phyloP scores from a whole-genome alignment of 805 yeast genomes.

The Starmerella bombi region DNA sequence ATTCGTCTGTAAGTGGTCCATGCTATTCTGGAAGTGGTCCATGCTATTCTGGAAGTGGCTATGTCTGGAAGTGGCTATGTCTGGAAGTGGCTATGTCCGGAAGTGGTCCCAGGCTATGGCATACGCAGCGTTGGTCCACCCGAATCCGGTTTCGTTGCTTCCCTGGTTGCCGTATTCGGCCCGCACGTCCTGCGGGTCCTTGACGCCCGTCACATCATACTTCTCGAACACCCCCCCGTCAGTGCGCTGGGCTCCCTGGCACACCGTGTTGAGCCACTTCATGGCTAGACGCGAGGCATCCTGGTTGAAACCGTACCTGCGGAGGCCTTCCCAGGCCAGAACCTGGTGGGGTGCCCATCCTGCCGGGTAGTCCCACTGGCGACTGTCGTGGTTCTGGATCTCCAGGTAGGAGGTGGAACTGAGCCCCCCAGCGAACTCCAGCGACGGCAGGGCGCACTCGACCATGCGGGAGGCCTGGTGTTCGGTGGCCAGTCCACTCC shows the following conservation, averaged over 20 bases:
- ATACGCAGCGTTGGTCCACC: conserved; percentile 93
- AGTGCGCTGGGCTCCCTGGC: conserved; percentile 66
- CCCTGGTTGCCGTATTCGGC: conserved; percentile 98
- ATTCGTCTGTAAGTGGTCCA: not conserved
- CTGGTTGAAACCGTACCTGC: conserved; percentile 52
- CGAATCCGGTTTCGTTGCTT: conserved; percentile 91
- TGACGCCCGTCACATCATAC: conserved; percentile 72
- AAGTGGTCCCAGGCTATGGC: conserved; percentile 12
- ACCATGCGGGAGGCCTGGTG: conserved; percentile 60
- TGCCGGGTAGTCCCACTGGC: conserved; percentile 93
- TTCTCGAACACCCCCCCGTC: conserved; percentile 94
- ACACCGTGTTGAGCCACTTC: conserved; percentile 83
- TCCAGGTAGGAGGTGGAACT: conserved; percentile 67
- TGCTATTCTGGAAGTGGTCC: too few relatives aligned
- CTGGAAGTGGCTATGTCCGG: too few relatives aligned
- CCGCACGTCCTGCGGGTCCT: conserved; percentile 79
- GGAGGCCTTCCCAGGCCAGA: conserved; percentile 78
- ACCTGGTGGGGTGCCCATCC: conserved; percentile 99
- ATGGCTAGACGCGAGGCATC: conserved; percentile 61
- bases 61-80: too few relatives aligned
- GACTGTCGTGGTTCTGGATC: conserved; percentile 47
- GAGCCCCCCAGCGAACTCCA: conserved; percentile 81
- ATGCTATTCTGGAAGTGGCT: too few relatives aligned
- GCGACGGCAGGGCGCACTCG: conserved; percentile 42
- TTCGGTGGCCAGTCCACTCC: conserved; percentile 58